A percentile compares a stretch with the other conserved stretches of the same genome.
Conservation (phyloP, 441 rosid genomes). For the Erodium trifolium region DNA sequence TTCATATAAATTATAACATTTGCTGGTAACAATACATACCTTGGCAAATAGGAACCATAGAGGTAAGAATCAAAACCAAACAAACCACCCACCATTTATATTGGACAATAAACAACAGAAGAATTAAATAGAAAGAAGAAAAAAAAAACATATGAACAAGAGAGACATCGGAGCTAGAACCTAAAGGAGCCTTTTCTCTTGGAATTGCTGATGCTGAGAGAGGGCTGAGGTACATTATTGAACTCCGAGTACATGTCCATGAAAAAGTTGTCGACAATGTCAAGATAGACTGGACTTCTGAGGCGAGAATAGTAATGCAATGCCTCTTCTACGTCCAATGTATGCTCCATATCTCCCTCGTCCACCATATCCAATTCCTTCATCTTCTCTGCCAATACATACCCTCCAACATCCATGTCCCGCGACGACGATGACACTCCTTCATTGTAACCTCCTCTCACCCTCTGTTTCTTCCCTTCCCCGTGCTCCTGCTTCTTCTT, state of each 20-base stretch:
- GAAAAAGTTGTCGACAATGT: conserved; percentile 74
- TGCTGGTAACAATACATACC: no score
- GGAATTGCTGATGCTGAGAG: conserved; percentile 21
- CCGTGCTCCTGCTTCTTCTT: neutral
- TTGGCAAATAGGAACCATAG: no score
- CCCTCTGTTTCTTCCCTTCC: neutral
- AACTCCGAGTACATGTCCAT: conserved; percentile 58
- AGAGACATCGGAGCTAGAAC: conserved; percentile 20
- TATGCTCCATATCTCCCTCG: conserved; percentile 61
- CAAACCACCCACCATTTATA: neutral
- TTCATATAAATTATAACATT: no score
- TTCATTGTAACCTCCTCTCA: neutral
- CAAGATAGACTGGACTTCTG: conserved; percentile 66
- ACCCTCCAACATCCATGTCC: conserved; percentile 14
- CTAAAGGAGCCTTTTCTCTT: conserved; percentile 39
- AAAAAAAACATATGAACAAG: neutral
- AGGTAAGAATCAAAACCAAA: no score
- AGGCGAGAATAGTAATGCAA: conserved; percentile 79
- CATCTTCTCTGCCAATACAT: conserved; percentile 51
- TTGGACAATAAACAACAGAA: neutral
- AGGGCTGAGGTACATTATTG: conserved; percentile 27
- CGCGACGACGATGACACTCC: conserved; percentile 19
- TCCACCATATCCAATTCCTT: conserved; percentile 66
- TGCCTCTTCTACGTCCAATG: conserved; percentile 86
- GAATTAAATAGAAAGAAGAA: no score